Evolutionary conservation across 2,329 filamentous ascomycete species (phyloP).

Genomic region (Pyrenochaeta sp.): DNA sequence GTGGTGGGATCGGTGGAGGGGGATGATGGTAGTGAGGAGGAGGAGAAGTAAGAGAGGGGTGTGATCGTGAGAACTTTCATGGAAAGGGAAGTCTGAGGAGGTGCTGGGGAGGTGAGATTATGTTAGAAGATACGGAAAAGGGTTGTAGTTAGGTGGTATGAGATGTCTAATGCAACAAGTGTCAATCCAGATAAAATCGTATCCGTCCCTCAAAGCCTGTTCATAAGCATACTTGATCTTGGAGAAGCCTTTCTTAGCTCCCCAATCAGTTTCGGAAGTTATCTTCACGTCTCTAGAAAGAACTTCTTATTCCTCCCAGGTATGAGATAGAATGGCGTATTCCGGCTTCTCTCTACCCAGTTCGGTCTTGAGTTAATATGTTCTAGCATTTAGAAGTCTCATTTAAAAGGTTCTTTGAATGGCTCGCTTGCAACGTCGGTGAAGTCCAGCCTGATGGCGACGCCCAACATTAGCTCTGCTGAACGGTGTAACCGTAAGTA

Average conservation of each 20-base stretch:
- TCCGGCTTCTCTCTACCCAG: conserved; percentile 1
- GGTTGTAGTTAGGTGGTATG: no score
- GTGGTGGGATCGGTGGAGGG: neutral
- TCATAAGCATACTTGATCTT: conserved; percentile 14
- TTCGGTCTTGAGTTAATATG: neutral
- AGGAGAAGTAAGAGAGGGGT: neutral
- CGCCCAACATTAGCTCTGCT: no score
- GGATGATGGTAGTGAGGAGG: no score
- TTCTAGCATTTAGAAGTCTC: neutral
- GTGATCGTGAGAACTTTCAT: neutral
- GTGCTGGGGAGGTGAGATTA: no score
- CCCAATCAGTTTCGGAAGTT: neutral
- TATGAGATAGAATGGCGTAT: conserved; percentile 18
- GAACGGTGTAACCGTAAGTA: no score
- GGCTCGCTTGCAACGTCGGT: no score
- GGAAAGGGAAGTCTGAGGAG: neutral
- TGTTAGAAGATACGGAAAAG: no score
- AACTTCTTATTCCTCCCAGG: conserved; percentile 11
- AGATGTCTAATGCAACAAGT: no score
- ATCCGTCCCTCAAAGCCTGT: conserved; percentile 9
- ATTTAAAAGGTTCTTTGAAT: neutral
- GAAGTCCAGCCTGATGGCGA: no score
- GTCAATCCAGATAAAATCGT: conserved; percentile 8
- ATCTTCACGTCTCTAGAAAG: conserved; percentile 7
- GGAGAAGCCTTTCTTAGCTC: conserved; percentile 10